A percentile compares a stretch with the other conserved stretches of the same genome.
Evolutionary conservation across 768 basidiomycete species (phyloP).

Genomic region (Porphyrellus cyaneotinctus): DNA sequence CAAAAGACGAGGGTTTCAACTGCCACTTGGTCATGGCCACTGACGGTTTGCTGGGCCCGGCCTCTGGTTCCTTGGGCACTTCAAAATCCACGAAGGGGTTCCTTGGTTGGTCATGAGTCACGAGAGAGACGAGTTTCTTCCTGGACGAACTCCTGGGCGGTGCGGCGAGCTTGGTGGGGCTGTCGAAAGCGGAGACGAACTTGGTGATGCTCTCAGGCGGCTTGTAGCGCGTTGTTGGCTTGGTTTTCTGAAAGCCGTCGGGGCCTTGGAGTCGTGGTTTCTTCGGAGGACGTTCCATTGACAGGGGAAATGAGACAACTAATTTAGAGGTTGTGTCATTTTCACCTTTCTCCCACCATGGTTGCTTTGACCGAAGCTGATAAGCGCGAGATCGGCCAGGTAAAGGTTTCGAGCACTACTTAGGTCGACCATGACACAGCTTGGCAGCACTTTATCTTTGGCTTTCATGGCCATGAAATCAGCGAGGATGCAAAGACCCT

Average conservation of each 20-base stretch:
- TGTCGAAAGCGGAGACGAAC: slow-evolving; percentile 29
- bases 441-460: slow-evolving; percentile 65
- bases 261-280: slow-evolving; percentile 22
- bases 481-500: slow-evolving; percentile 51
- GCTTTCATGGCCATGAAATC: slow-evolving; percentile 57
- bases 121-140: slow-evolving; percentile 4
- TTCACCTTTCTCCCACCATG: too few relatives aligned
- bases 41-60: slow-evolving; percentile 11
- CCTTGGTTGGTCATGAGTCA: slow-evolving; percentile 13
- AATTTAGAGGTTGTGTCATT: too few relatives aligned
- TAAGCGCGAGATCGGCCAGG: slow-evolving; percentile 47
- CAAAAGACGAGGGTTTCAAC: slow-evolving; percentile 7
- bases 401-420: slow-evolving; percentile 6
- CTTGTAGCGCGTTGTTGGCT: slow-evolving; percentile 21
- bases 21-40: background rate
- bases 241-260: slow-evolving; percentile 28
- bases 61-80: slow-evolving; percentile 1
- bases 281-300: slow-evolving; percentile 13
- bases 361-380: slow-evolving; percentile 32
- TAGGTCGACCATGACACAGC: background rate
- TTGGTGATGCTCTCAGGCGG: slow-evolving; percentile 23
- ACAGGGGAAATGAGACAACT: too few relatives aligned
- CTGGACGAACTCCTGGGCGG: background rate
- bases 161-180: background rate
- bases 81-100: slow-evolving; percentile 20